Evolutionary conservation across 2,329 filamentous ascomycete species (phyloP), one percentile per base, ranked within the genome.

Genomic region (Penicillium sp.): DNA sequence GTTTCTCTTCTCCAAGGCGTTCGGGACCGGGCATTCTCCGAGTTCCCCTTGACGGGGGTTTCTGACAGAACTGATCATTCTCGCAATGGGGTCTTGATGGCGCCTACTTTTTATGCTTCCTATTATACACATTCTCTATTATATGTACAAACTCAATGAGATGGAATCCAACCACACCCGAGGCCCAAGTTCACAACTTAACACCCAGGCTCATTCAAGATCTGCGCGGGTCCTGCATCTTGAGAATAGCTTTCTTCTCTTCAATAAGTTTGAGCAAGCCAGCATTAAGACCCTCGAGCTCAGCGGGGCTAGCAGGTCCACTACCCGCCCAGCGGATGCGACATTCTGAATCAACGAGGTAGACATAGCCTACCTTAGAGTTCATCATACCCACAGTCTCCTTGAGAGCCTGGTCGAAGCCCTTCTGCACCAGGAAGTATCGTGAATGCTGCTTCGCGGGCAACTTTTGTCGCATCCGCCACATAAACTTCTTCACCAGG

Each of bases 291-390:
- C 65, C 67, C 46, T 72, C 68, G 56, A 72, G 59, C 64, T 74
- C 73, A 18, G 59, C 62, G 28, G 64, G 57, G 50, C 73, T 66
- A 12, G 73, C 72, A 42, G 72, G 64, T 33, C 70, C 75, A 55
- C 90, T 95, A 3, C 88, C 93, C 0, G 92, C 93, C 93, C 93
- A 99, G 49, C 93, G 81, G 60, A 99, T 95, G 72, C 84, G 87
- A 69, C 90, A 95, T 56, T 91, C 78, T 54, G 84, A 78, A 68
- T 99, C 93, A 50, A 99, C 77, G 40, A 99, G 77, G 71, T 95
- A 99, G 4, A 91, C 86, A 72, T 96, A 97, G 31, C 91, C 92
- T 29, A 96, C 92, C 71, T 91, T 95, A 58, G 83, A 84, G 72
- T 99, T 99, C 65, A 95, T 74, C 66, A 95, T 69, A 4, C 81